phyloP scores from a whole-genome alignment of 306 rosid genomes.

The Ormosia emarginata region DNA sequence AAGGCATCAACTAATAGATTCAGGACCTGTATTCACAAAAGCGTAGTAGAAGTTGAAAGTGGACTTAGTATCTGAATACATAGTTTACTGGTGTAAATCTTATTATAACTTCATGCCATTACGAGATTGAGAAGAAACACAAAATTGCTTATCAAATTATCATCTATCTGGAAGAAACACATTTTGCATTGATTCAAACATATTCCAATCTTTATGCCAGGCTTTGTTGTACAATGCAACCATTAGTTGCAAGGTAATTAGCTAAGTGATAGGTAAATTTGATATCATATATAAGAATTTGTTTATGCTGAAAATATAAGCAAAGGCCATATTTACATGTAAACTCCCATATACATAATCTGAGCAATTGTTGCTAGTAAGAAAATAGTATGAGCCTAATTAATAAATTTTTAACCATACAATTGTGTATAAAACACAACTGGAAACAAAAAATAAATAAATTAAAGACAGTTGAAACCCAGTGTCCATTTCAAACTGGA shows the following conservation, averaged over 20 bases:
- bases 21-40: constrained; percentile 47
- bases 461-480: background rate
- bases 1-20: constrained; percentile 55
- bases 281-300: background rate
- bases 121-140: constrained; percentile 18
- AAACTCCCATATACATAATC: background rate
- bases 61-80: background rate
- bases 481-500: background rate
- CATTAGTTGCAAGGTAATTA: background rate
- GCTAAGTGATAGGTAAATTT: background rate
- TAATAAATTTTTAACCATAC: background rate
- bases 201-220: background rate
- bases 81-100: constrained; percentile 7
- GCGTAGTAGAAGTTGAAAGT: constrained; percentile 11
- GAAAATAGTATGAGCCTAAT: background rate
- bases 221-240: background rate
- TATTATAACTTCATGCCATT: background rate
- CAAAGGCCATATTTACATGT: background rate
- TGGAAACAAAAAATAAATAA: background rate
- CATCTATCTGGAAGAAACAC: constrained; percentile 14
- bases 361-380: background rate
- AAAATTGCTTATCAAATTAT: background rate
- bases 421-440: background rate
- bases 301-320: background rate
- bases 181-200: constrained; percentile 3